These are phyloP conservation scores for Zasmidium cellare DNA, from an alignment of 2,329 filamentous ascomycete species.

Conservation along the genomic window DNA sequence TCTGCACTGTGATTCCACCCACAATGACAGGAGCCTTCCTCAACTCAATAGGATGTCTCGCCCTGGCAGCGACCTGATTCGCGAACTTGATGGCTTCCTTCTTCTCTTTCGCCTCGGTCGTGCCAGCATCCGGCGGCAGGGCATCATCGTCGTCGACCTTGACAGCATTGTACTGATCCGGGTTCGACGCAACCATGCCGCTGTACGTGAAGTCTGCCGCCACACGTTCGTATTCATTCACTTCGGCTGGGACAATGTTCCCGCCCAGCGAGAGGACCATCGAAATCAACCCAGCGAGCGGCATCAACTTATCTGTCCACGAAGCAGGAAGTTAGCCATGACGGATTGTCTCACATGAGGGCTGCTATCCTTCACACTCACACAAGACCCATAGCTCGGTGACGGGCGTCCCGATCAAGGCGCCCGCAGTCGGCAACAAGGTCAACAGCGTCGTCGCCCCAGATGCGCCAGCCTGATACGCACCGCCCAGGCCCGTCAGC, in stretches of 20 bases:
- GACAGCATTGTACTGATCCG: neutral
- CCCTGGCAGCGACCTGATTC: neutral
- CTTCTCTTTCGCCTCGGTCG: too few species aligned
- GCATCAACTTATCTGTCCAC: slow-evolving; percentile 10
- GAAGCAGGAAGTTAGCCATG: too few species aligned
- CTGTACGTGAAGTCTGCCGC: slow-evolving; percentile 1
- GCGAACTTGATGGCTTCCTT: neutral
- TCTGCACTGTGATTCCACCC: neutral
- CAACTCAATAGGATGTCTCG: neutral
- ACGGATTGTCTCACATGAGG: too few species aligned
- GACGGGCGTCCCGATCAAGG: slow-evolving; percentile 7
- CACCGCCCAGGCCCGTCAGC: neutral
- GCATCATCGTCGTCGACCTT: neutral
- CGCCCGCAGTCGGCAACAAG: slow-evolving; percentile 8
- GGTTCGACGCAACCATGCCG: neutral
- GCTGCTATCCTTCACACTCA: too few species aligned
- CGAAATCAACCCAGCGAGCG: slow-evolving; percentile 3
- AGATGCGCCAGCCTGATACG: slow-evolving; percentile 5
- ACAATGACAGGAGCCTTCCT: neutral
- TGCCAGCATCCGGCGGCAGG: too few species aligned
- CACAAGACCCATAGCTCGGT: slow-evolving; percentile 9
- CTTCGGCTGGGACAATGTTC: slow-evolving; percentile 1
- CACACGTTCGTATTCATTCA: slow-evolving; percentile 2
- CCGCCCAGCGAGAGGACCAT: slow-evolving; percentile 9
- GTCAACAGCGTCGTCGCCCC: slow-evolving; percentile 9